These are phyloP conservation scores for Escovopsis weberi DNA, from an alignment of 2,329 filamentous ascomycete species.

Conservation along the genomic window DNA sequence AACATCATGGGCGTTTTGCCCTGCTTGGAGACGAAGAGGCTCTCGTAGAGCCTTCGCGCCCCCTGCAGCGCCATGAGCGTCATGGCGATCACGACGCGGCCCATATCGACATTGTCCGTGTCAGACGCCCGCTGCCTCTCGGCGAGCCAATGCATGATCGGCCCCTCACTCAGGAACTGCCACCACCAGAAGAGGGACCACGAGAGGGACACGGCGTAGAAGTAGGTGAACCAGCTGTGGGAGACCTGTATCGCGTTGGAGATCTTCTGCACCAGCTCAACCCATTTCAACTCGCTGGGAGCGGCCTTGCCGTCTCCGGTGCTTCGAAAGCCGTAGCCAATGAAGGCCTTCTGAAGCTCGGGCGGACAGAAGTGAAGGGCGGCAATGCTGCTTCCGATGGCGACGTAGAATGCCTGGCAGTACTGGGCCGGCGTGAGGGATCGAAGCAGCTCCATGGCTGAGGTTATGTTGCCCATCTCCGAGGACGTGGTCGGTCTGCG, in stretches of 20 bases:
- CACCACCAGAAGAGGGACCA: conserved; percentile 61
- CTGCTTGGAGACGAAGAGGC: conserved; percentile 46
- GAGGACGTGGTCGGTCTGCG: too few relatives aligned
- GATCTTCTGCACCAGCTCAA: background rate
- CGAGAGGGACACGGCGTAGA: conserved; percentile 60
- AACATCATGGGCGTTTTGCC: conserved; percentile 66
- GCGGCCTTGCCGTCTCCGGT: conserved; percentile 9
- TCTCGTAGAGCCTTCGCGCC: conserved; percentile 62
- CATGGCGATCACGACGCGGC: conserved; percentile 54
- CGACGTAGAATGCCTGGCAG: conserved; percentile 34
- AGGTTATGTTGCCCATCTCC: too few relatives aligned
- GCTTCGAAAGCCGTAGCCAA: conserved; percentile 36
- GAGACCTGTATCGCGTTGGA: conserved; percentile 44
- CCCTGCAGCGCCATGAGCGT: conserved; percentile 63
- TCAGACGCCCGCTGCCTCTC: conserved; percentile 18
- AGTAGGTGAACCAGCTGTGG: conserved; percentile 80
- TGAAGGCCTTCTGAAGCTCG: conserved; percentile 28
- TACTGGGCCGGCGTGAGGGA: conserved; percentile 13
- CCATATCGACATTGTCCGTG: conserved; percentile 33
- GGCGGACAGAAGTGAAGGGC: conserved; percentile 29
- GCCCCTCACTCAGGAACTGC: conserved; percentile 44
- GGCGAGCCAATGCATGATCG: conserved; percentile 33
- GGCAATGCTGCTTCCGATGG: conserved; percentile 26
- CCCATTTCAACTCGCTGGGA: conserved; percentile 7
- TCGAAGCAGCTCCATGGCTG: background rate